Base-by-base conservation (phyloP, 352 stramenopile species). In the Pythium guiyangense region DNA sequence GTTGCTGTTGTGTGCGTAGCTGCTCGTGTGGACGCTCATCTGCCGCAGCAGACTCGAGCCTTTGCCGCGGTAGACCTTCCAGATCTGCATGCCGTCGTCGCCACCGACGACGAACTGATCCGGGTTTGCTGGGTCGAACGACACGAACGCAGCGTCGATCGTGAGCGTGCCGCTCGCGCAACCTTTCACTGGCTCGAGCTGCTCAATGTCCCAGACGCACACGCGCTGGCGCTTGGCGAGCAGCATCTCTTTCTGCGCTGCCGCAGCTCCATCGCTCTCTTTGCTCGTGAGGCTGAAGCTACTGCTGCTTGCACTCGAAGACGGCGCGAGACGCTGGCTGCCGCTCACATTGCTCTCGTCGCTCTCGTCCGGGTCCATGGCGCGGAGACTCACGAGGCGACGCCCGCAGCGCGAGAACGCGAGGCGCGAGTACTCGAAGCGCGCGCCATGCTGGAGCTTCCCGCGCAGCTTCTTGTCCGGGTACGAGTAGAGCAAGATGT, bases 401-500 rank as follows among this genome's bases (percentile, higher is more conserved):
- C 57, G 60, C 6, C 84, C 81, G 52, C 84, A 93, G 39, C 77
- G 70, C 12, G 79, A 90, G 65, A 90, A 93, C 52, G 73, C 73
- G 63, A 91, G 22, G 20, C 72, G 61, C 12, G 72, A 74, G 65
- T 90, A 89, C 67, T 91, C 84, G 27, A 86, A 80, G 6, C 67
- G 44, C 2, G 69, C 66, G 14, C 60, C 55, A 35, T 57, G 22
- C 47, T 73, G 59, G 10, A 91, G 63, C 51, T 84, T 80, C 1
- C 73, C 70, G 11, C 77, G 79, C 22, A 72, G 64, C 64, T 89
- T 91, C 67, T 90, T 90, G 67, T 93, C 80, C 2, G 79, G 79
- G 29, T 86, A 80, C 67, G 82, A 85, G 52, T 87, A 89, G 31
- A 93, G 60, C 15, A 69, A 63, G 35, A 93, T 85, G 39, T 73